Evolutionary conservation across 202 grass and related monocot species (phyloP), one percentile per base, ranked within the genome.

Genomic region (Carex arenaria): DNA sequence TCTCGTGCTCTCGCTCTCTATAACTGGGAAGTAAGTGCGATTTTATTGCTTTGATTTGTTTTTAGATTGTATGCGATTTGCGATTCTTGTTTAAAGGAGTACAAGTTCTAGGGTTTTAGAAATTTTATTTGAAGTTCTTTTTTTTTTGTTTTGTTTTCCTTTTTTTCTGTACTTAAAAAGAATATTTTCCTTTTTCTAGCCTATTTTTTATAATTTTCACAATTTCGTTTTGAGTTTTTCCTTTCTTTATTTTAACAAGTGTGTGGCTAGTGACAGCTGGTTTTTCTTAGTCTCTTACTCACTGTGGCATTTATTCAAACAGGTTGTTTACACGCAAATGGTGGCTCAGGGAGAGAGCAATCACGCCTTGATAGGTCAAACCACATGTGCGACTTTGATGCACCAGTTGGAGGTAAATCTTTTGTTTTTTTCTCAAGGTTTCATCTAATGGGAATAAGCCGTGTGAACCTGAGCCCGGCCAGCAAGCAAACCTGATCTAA

Each of bases 311-410:
- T 89, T 74, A 4, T 78, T 26, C 64, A 65, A 90, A 84, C 84
- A 92, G 90, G 79, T 81, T 82, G 6, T 87, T 87, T 36, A 85
- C 7, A 67, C 70, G 79, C 79, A 78, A 87, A 93, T 98, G 96
- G 91, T 85, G 83, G 83, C 86, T 65, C 65, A 84, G 9, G 88
- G 86, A 62, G 83, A 80, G 10, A 78, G 85, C 36, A 85, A 98
- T 76, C 2, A 32, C 81, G 85, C 86, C 62, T 89, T 95, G 68
- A 78, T 90, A 81, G 89, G 88, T 79, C 77, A 88, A 87, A 94
- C 86, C 10, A 96, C 93, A 63, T 99, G 96, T 52, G 88, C 88
- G 0, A 93, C 93, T 88, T 89, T 98, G 80, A 91, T 98, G 64
- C 93, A 98, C 57, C 81, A 98, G 45, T 88, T 98, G 79, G 91